Base-by-base conservation (phyloP, 2,329 filamentous ascomycete genomes). In the Nothomitra cinnamomea region DNA sequence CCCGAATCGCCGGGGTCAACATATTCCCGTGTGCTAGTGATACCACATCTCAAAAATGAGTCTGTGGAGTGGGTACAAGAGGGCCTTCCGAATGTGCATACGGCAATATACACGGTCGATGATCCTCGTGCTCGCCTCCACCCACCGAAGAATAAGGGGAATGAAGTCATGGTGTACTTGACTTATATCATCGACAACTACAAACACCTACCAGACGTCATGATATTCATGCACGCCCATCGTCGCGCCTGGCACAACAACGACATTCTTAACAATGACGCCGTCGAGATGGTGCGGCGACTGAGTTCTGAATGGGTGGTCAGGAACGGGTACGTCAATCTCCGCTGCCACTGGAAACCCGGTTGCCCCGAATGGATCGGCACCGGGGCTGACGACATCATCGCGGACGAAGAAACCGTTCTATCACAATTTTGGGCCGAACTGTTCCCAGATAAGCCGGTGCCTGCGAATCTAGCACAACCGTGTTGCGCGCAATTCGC, bases 401-500 rank as follows among this genome's bases (percentile, higher is more conserved):
- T 59, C 55, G 72, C 72, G 60, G 64, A 67, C 47, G 72, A 75
- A 57, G 68, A 74, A 55, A 58, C 65, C 4, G 55, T 72, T 1
- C 58, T 74, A 4, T 69, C 69, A 0, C 67, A 69, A 40, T 65
- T 64, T 0, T 75, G 71, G 72, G 63, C 64, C 42, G 67, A 73
- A 57, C 58, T 75, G 0, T 75, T 75, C 57, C 72, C 72, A 1
- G 58, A 69, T 3, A 70, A 73, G 51, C 64, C 66, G 10, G 65
- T 75, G 1, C 72, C 72, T 0, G 58, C 60, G 1, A 72, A 78
- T 0, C 69, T 82, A 0, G 72, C 76, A 1, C 77, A 80, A 58
- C 75, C 79, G 2, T 82, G 79, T 62, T 82, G 79, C 60, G 77
- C 76, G 1, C 79, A 83, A 58, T 82, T 83, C 59, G 79, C 78